Evolutionary conservation across 2,329 filamentous ascomycete genomes (phyloP).

Genomic region (Penicillium sp.): DNA sequence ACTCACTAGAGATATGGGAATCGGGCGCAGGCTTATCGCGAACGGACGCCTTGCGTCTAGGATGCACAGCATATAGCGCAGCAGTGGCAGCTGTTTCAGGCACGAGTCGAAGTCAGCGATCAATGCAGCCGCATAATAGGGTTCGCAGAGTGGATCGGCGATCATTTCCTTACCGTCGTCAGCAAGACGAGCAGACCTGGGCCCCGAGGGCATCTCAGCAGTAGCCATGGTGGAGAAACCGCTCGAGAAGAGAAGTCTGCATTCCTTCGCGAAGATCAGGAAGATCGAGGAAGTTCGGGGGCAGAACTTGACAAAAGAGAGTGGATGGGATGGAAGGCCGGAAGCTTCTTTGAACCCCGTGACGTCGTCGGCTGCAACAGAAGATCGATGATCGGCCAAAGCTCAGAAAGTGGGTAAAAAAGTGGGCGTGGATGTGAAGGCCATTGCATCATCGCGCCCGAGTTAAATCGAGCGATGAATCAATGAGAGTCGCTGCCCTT

Average conservation of each 20-base stretch:
- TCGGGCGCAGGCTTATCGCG: constrained; percentile 22
- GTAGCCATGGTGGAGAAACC: constrained; percentile 28
- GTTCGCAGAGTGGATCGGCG: constrained; percentile 3
- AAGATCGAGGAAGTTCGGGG: background rate
- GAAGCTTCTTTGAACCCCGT: constrained; percentile 28
- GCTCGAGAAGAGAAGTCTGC: constrained; percentile 10
- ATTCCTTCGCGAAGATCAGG: background rate
- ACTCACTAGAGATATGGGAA: constrained; percentile 25
- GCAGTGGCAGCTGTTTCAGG: constrained; percentile 55
- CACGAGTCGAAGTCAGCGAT: constrained; percentile 10
- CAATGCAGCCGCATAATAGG: background rate
- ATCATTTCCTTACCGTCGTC: constrained; percentile 34
- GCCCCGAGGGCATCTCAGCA: constrained; percentile 24
- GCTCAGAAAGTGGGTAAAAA: background rate
- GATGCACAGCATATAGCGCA: constrained; percentile 56
- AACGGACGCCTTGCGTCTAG: constrained; percentile 32
- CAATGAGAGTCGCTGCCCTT: constrained; percentile 12
- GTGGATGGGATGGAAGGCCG: constrained; percentile 23
- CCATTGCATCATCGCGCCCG: constrained; percentile 25
- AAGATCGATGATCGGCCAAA: constrained; percentile 16
- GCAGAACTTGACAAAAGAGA: background rate
- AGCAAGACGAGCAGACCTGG: constrained; percentile 30
- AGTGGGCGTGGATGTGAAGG: background rate
- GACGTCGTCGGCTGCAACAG: constrained; percentile 33
- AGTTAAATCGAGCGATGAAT: constrained; percentile 18